Evolutionary conservation across 192 early-diverging fungal species (phyloP).

Genomic region (Lobosporangium transversale): DNA sequence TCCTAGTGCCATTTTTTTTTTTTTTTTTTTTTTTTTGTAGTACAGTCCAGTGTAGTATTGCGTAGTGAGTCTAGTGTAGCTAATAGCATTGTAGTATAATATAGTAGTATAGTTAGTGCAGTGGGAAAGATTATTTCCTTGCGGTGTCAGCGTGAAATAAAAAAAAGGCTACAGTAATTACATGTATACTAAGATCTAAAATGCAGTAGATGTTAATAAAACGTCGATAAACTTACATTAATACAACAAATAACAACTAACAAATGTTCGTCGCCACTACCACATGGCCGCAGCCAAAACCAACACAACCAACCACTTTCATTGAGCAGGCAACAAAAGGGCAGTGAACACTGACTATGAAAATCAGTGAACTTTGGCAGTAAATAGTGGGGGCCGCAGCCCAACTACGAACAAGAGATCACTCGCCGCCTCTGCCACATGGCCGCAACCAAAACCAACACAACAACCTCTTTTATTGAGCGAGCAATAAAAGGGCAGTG

Average conservation of each 20-base stretch:
- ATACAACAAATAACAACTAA: not conserved
- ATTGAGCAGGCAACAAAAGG: constrained; percentile 11
- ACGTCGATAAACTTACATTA: not conserved
- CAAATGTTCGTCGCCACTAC: constrained; percentile 1
- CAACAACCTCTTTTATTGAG: constrained; percentile 6
- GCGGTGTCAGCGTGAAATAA: no score
- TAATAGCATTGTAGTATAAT: no score
- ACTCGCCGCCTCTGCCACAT: constrained; percentile 15
- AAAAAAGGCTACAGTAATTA: no score
- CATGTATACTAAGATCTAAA: no score
- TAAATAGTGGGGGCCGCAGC: constrained; percentile 7
- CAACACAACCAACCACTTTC: constrained; percentile 9
- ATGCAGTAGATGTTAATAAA: not conserved
- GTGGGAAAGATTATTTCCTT: no score
- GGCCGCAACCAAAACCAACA: constrained; percentile 18
- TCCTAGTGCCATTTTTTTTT: no score
- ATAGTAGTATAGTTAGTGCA: no score
- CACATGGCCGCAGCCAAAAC: constrained; percentile 20
- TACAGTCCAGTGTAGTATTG: no score
- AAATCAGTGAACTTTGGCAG: constrained; percentile 17
- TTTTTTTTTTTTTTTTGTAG: no score
- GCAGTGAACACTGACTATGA: not conserved
- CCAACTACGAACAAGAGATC: constrained; percentile 16
- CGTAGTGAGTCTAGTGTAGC: no score
- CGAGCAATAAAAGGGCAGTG: constrained; percentile 15